These are phyloP conservation scores for Podaxis carcinomalis DNA, from an alignment of 768 basidiomycete genomes.

Conservation along the genomic window DNA sequence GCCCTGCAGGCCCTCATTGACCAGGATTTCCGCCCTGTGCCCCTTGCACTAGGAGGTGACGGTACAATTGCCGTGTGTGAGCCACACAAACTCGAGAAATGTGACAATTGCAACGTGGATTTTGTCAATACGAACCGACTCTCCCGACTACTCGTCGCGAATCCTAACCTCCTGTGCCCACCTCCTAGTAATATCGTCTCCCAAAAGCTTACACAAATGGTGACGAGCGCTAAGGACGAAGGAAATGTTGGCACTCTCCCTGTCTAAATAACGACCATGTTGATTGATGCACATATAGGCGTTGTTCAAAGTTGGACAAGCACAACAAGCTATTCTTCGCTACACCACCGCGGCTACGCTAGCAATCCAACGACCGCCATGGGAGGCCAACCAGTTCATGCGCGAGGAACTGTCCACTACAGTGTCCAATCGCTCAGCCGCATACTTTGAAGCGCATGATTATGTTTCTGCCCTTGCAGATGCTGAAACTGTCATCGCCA, in stretches of 20 bases:
- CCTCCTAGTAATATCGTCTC: conserved; percentile 78
- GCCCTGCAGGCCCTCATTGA: conserved; percentile 75
- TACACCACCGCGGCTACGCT: conserved; percentile 78
- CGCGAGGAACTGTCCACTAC: conserved; percentile 90
- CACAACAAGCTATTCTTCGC: conserved; percentile 65
- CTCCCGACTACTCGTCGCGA: conserved; percentile 60
- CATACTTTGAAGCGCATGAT: conserved; percentile 75
- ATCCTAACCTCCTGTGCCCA: conserved; percentile 71
- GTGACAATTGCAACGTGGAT: conserved; percentile 69
- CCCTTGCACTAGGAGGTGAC: conserved; percentile 53
- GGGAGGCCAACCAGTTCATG: conserved; percentile 80
- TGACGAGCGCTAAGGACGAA: conserved; percentile 84
- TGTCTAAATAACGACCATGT: neutral
- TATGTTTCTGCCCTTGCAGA: conserved; percentile 78
- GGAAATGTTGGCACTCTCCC: conserved; percentile 70
- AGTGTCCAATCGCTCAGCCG: conserved; percentile 88
- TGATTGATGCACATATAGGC: conserved; percentile 42
- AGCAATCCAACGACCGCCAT: conserved; percentile 79
- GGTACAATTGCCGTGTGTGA: conserved; percentile 56
- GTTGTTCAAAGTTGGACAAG: conserved; percentile 73
- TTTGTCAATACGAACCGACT: conserved; percentile 75
- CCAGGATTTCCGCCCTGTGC: conserved; percentile 57
- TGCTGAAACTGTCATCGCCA: conserved; percentile 82
- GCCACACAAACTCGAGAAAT: conserved; percentile 68
- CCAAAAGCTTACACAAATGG: conserved; percentile 68